These are phyloP conservation scores for Lablab purpureus DNA, from an alignment of 306 rosid species.

Conservation along the genomic window DNA sequence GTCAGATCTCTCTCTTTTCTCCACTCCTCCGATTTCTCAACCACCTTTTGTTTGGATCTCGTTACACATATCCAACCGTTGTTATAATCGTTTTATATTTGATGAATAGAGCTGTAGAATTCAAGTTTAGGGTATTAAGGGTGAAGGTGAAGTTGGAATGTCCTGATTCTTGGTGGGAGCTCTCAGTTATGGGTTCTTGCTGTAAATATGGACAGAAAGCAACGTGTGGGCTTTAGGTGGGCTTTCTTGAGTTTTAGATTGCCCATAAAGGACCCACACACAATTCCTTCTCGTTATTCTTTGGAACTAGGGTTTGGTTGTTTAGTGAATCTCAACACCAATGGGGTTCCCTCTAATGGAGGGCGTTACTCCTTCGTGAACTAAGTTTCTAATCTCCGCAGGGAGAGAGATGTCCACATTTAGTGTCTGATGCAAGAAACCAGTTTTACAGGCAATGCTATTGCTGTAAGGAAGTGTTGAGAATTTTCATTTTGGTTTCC, in stretches of 20 bases:
- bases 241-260: conserved; percentile 50
- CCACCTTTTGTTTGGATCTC: background rate
- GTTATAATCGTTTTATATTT: background rate
- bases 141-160: conserved; percentile 39
- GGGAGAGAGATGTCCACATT: background rate
- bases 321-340: background rate
- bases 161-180: conserved; percentile 80
- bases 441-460: background rate
- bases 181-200: conserved; percentile 66
- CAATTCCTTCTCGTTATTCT: conserved; percentile 24
- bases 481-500: background rate
- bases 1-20: conserved; percentile 18
- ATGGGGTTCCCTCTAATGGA: background rate
- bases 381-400: background rate
- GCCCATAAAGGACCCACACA: conserved; percentile 61
- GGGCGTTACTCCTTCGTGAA: background rate
- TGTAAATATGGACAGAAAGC: conserved; percentile 75
- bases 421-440: background rate
- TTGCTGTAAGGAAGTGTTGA: background rate
- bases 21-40: background rate
- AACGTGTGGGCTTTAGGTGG: conserved; percentile 64
- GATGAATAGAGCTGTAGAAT: background rate
- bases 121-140: background rate
- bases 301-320: conserved; percentile 23
- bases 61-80: background rate